Percentiles rank a stretch among this genome's conserved stretches.
phyloP scores from a whole-genome alignment of 2,329 filamentous ascomycete genomes.

The Ophiostoma ips region DNA sequence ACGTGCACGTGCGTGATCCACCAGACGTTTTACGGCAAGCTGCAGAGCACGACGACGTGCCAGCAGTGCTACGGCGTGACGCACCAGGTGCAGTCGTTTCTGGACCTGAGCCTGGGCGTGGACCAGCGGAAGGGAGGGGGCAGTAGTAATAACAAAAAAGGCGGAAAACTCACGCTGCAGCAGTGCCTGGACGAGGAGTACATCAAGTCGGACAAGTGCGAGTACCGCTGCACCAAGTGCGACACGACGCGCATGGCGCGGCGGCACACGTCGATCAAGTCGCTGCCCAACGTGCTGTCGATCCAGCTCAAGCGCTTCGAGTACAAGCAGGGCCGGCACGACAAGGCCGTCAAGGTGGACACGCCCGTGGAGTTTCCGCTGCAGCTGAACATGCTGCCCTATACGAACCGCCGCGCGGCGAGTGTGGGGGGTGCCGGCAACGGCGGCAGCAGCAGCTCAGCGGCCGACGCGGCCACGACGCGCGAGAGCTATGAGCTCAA shows the following conservation, averaged over 20 bases:
- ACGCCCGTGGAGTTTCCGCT: constrained; percentile 76
- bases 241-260: constrained; percentile 63
- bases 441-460: background rate
- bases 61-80: constrained; percentile 74
- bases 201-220: constrained; percentile 73
- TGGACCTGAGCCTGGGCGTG: constrained; percentile 82
- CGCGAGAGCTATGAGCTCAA: constrained; percentile 41
- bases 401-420: constrained; percentile 54
- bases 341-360: constrained; percentile 73
- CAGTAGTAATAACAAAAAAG: constrained; percentile 40
- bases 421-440: background rate
- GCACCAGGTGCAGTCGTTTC: constrained; percentile 72
- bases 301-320: constrained; percentile 86
- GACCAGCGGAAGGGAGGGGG: constrained; percentile 26
- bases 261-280: constrained; percentile 72
- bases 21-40: constrained; percentile 84
- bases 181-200: constrained; percentile 78
- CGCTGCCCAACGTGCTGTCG: constrained; percentile 74
- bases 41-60: constrained; percentile 82
- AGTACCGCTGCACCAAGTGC: constrained; percentile 78
- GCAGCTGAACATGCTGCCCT: constrained; percentile 79
- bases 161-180: constrained; percentile 39
- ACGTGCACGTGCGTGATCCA: constrained; percentile 84
- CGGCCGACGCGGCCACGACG: constrained; percentile 22
- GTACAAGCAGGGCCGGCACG: constrained; percentile 53